These are phyloP conservation scores for Coemansia sp. DNA, from an alignment of 371 early-diverging fungal genomes.

Conservation along the genomic window DNA sequence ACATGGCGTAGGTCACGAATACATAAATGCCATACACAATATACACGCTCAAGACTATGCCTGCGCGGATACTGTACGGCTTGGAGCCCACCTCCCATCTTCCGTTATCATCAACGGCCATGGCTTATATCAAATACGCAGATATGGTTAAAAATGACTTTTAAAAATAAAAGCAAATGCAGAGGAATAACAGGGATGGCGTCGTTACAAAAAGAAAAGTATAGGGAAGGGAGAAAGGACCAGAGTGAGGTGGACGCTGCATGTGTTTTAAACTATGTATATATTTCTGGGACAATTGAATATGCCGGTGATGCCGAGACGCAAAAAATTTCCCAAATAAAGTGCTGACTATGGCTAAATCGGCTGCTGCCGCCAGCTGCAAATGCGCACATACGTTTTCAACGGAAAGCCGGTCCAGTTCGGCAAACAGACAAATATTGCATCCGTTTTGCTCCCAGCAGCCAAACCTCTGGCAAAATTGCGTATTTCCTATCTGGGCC, in stretches of 20 bases:
- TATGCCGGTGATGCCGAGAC: neutral
- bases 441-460: neutral
- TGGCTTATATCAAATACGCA: constrained; percentile 1
- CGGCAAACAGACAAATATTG: neutral
- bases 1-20: constrained; percentile 26
- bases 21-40: constrained; percentile 28
- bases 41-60: constrained; percentile 22
- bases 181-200: neutral
- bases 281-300: neutral
- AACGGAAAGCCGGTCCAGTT: neutral
- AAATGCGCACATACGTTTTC: neutral
- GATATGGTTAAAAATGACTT: neutral
- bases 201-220: neutral
- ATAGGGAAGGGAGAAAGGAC: neutral
- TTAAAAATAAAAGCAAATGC: neutral
- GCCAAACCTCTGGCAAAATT: neutral
- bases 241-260: constrained; percentile 1
- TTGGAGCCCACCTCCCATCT: constrained; percentile 16
- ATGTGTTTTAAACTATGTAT: neutral
- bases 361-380: neutral
- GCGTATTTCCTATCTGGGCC: neutral
- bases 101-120: constrained; percentile 15
- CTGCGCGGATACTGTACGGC: constrained; percentile 32
- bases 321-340: neutral
- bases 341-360: neutral